Conservation (phyloP, 495 filamentous ascomycete species). For the Bacidia gigantensis region DNA sequence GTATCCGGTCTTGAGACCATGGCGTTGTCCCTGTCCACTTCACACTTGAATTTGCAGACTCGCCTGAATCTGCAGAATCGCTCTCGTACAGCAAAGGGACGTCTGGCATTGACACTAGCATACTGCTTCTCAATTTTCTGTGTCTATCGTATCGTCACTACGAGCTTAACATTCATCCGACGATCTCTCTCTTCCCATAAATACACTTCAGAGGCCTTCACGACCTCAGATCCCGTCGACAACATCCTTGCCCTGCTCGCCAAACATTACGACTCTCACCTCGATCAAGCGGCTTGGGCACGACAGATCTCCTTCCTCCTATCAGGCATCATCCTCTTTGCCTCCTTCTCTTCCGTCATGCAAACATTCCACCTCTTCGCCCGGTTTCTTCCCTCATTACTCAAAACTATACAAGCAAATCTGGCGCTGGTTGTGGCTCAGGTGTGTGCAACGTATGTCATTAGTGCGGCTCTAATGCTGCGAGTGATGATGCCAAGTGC, state of each 20-base stretch:
- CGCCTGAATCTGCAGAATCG: constrained; percentile 45
- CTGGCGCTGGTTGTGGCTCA: constrained; percentile 60
- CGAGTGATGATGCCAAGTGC: constrained; percentile 58
- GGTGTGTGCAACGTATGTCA: constrained; percentile 66
- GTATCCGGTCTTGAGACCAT: constrained; percentile 67
- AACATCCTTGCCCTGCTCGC: constrained; percentile 31
- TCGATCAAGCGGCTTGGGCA: constrained; percentile 50
- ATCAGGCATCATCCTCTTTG: constrained; percentile 62
- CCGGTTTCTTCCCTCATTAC: constrained; percentile 50
- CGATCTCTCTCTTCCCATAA: constrained; percentile 32
- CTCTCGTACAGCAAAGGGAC: constrained; percentile 47
- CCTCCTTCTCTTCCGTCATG: constrained; percentile 58
- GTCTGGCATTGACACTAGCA: constrained; percentile 37
- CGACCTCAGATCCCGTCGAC: constrained; percentile 26
- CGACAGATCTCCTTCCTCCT: constrained; percentile 66
- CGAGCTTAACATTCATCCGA: constrained; percentile 42
- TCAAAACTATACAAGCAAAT: constrained; percentile 48
- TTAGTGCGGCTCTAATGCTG: constrained; percentile 57
- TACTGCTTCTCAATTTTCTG: constrained; percentile 69
- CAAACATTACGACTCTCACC: constrained; percentile 18
- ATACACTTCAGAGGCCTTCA: constrained; percentile 7
- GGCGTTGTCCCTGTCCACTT: constrained; percentile 48
- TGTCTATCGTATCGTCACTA: constrained; percentile 23
- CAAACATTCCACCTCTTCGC: constrained; percentile 65
- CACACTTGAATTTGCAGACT: constrained; percentile 42